These are phyloP conservation scores for Euphorbia peplus DNA, from an alignment of 345 rosid genomes.

Conservation along the genomic window DNA sequence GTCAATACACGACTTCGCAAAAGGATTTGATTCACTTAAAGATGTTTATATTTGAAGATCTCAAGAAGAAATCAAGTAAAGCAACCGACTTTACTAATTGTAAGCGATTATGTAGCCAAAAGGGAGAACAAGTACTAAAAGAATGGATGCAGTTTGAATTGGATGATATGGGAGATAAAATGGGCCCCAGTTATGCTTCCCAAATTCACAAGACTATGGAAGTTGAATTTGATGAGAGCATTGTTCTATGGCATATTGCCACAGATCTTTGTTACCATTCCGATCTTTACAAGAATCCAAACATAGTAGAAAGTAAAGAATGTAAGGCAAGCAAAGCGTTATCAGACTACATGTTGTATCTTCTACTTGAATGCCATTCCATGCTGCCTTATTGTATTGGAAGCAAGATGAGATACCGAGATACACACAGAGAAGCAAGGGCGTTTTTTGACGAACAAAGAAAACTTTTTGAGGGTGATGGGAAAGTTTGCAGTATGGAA, in stretches of 20 bases:
- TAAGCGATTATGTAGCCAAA: background rate
- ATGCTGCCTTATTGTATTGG: constrained; percentile 33
- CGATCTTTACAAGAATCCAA: constrained; percentile 5
- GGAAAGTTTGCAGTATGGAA: too few species aligned
- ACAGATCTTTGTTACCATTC: constrained; percentile 38
- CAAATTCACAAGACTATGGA: constrained; percentile 7
- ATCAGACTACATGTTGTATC: constrained; percentile 35
- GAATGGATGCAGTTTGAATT: background rate
- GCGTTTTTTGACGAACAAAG: constrained; percentile 4
- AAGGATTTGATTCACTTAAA: background rate
- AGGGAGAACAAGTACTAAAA: background rate
- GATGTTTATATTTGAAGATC: background rate
- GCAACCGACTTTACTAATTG: background rate
- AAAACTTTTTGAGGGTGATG: too few species aligned
- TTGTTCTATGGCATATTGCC: constrained; percentile 57
- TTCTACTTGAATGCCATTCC: constrained; percentile 19
- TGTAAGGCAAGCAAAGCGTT: constrained; percentile 20
- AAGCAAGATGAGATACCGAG: constrained; percentile 26
- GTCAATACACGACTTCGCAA: background rate
- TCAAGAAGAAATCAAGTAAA: background rate
- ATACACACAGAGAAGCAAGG: constrained; percentile 24
- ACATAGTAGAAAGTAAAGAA: background rate
- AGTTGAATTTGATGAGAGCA: constrained; percentile 45
- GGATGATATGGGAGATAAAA: background rate
- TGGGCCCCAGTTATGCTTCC: background rate